Evolutionary conservation across 2,329 filamentous ascomycete genomes (phyloP), one percentile per base, ranked within the genome.

Genomic region (Fusarium duplospermum): DNA sequence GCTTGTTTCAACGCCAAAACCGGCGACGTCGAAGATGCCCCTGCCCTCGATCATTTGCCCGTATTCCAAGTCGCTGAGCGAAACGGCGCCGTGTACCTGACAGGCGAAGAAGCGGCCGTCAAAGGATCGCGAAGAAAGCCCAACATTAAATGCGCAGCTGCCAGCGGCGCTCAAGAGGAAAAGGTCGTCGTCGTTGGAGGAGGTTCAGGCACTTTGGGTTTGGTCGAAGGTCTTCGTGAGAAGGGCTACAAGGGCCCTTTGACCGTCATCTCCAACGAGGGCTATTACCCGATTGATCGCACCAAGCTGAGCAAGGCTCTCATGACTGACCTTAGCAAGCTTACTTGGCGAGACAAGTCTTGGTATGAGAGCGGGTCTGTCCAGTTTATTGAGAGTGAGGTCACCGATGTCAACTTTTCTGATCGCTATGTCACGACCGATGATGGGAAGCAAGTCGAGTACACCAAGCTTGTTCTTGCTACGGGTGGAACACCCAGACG

Each of bases 301-400:
- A 94, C 96, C 13, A 98, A 98, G 87, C 89, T 99, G 47, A 98
- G 95, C 80, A 99, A 99, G 84, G 94, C 96, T 0, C 87, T 99
- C 14, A 89, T 98, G 71, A 90, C 93, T 8, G 96, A 99, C 80
- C 83, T 91, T 2, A 88, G 89, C 52, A 98, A 97, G 84, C 84
- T 98, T 50, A 91, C 93, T 47, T 93, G 92, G 88, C 89, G 96
- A 70, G 89, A 93, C 62, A 88, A 91, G 72, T 90, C 92, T 36
- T 98, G 93, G 89, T 98, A 94, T 83, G 91, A 91, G 66, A 84
- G 84, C 11, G 89, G 86, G 18, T 86, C 85, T 18, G 85, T 93
- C 13, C 85, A 89, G n/a, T 84, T 90, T 73, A 83, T 92, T 8
- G 79, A 88, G 8, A 90, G 89, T 59, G 87, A 91, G 76, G 96